Conservation (phyloP, 202 grass and related monocot species). For the Saccharum hybrid region DNA sequence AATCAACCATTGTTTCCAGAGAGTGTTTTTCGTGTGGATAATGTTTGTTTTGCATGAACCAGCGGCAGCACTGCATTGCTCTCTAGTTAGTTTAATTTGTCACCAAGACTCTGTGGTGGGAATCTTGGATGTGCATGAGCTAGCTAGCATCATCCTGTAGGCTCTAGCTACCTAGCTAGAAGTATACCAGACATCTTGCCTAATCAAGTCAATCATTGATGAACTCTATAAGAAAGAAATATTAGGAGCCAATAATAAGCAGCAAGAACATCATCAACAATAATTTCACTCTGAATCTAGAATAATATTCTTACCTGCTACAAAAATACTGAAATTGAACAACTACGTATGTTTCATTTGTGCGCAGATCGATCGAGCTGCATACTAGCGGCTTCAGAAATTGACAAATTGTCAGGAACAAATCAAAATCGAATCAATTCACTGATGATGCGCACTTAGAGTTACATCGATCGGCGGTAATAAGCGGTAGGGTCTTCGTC, state of each 20-base stretch:
- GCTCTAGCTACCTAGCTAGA: background rate
- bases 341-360: background rate
- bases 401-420: background rate
- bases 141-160: background rate
- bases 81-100: background rate
- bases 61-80: background rate
- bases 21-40: background rate
- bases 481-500: background rate
- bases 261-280: background rate
- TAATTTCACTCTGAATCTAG: background rate
- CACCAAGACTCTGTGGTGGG: background rate
- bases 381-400: background rate
- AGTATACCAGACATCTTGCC: background rate
- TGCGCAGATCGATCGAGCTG: background rate
- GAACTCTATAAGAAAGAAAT: background rate
- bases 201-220: background rate
- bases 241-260: background rate
- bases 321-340: background rate
- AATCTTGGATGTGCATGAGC: background rate
- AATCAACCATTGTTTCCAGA: background rate
- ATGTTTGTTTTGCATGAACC: background rate
- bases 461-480: background rate
- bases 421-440: constrained; percentile 1
- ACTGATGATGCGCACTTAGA: background rate
- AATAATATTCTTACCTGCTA: background rate